phyloP scores from a whole-genome alignment of 371 early-diverging fungal genomes.

The Zopfochytrium polystomum region DNA sequence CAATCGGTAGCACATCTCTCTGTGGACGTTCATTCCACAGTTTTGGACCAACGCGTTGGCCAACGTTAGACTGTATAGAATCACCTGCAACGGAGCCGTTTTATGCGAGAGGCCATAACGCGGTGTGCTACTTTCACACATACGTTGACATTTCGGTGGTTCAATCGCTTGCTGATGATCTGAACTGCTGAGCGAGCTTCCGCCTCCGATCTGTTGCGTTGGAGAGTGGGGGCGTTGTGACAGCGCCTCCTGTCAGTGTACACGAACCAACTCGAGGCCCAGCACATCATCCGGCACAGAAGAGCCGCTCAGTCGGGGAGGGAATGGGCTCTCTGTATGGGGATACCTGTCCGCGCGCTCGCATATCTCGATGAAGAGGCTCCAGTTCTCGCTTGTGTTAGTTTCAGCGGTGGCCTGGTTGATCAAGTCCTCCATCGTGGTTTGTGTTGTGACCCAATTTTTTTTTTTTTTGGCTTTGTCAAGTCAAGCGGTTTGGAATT shows the following conservation, averaged over 20 bases:
- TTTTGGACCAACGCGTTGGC: conserved; percentile 87
- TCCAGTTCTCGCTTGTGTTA: conserved; percentile 92
- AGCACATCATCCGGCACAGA: not conserved
- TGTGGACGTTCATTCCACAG: conserved; percentile 70
- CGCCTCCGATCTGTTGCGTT: conserved; percentile 31
- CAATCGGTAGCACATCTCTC: conserved; percentile 72
- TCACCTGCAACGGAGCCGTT: too few species aligned
- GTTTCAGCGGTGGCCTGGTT: conserved; percentile 80
- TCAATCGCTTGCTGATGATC: conserved; percentile 69
- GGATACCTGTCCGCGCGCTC: conserved; percentile 72
- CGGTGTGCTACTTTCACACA: too few species aligned
- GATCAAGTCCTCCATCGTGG: too few species aligned
- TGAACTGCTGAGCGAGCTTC: conserved; percentile 53
- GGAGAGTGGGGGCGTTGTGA: conserved; percentile 63
- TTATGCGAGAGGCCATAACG: too few species aligned
- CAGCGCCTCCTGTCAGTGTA: conserved; percentile 48
- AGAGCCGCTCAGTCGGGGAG: too few species aligned
- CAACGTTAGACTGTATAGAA: conserved; percentile 44
- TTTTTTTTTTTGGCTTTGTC: too few species aligned
- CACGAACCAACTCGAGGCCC: not conserved
- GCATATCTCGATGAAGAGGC: conserved; percentile 79
- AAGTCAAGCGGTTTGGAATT: too few species aligned
- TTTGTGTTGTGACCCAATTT: too few species aligned
- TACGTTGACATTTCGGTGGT: conserved; percentile 82
- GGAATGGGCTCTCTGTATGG: too few species aligned